Evolutionary conservation across 495 filamentous ascomycete genomes (phyloP), one percentile per base, ranked within the genome.

Genomic region (Neurospora sp.): DNA sequence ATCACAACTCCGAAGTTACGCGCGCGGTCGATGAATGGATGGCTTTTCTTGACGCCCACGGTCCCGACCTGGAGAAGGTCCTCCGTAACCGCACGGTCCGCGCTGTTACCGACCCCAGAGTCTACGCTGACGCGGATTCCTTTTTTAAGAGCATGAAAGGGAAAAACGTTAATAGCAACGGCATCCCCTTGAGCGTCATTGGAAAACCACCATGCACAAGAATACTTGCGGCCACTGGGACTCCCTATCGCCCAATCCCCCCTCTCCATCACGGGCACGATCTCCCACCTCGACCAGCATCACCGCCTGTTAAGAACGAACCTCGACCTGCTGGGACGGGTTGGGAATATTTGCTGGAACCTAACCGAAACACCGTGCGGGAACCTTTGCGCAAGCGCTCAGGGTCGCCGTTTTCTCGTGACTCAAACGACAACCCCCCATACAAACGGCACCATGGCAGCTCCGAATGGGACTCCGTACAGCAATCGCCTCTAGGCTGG

Each of bases 21-120:
- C 69, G 59, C 14, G 76, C 76, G 18, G 76, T 71, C 27, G 78
- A 79, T 70, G 68, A 53, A 5, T 79, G 76, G 76, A 79, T 78
- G 48, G 74, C 70, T 8, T 76, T 77, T 48, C 22, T 79, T 6
- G 75, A 78, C 42, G 18, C 7, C 18, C 18, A 20, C 18, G 42
- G 42, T 20, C 42, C 42, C 42, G 42, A 20, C 3, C 18, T 45
- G 18, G 42, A 45, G 42, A n/a, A 8, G 42, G 42, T 18, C 18
- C 42, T 45, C 42, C 18, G 18, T 45, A 20, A 20, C 18, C 18
- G 42, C 42, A 20, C 42, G 42, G 42, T 45, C 42, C 42, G 8
- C 42, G 8, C 42, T 45, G 18, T 20, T 20, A 20, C 42, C 18
- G 18, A 45, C 18, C 18, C 42, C 42, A 3, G 7, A n/a, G 6